Evolutionary conservation across 2,329 filamentous ascomycete genomes (phyloP), one percentile per base, ranked within the genome.

Genomic region (Anisogramma anomala): DNA sequence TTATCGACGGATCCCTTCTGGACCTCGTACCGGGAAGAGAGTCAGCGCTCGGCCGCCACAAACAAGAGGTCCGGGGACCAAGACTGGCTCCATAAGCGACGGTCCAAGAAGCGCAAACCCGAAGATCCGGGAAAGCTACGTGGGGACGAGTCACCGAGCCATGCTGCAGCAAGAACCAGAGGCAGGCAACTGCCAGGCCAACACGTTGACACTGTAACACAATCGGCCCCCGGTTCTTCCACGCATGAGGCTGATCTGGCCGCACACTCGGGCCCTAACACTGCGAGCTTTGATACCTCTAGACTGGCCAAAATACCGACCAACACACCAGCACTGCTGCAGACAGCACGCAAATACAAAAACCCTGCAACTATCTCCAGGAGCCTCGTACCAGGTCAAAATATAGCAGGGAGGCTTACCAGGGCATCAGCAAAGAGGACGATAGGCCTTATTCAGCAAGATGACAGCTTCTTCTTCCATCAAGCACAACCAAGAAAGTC

Each of bases 381-480:
- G 8, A 27, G 28, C 17, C 44, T 34, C 26, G 18, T 25, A 19
- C 10, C 11, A 7, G 33, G 4, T 10, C 22, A 25, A 15, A 23
- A 28, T 17, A 6, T 1, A 14, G 11, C 34, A 15, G 17, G 10
- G 9, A 27, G 26, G 23, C 17, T 15, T 27, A 14, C 28, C 9
- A 32, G 14, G 6, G 26, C 17, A 6, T 18, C 25, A 28, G 36
- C 37, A 26, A 39, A 26, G 17, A n/a, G 15, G 9, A 34, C 19
- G 10, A 25, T 33, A 5, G 19, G 31, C 17, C 36, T 37, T 13
- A 33, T 33, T 8, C 57, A 63, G 32, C 49, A 54, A 44, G 58
- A 62, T 30, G 48, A 52, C 10, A 62, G 56, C 41, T 61, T 61
- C 36, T 48, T 49, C 14, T 62, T 57, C 45, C 58, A 52, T 17